A percentile compares a stretch with the other conserved stretches of the same genome.
phyloP scores from a whole-genome alignment of 805 yeast genomes.

The Limtongia smithiae region DNA sequence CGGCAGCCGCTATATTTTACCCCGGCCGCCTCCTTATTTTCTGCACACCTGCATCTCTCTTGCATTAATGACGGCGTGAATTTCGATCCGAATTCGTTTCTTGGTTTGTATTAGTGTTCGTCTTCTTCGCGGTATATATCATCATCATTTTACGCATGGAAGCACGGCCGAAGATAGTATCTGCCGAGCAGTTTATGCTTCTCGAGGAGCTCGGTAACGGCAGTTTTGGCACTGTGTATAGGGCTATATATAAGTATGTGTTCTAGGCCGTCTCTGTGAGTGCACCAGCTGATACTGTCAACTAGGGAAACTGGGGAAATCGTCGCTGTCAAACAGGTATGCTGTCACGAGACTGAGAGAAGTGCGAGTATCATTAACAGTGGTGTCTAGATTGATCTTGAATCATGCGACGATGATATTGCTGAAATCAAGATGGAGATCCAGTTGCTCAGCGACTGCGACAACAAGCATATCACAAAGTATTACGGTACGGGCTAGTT shows the following conservation, averaged over 20 bases:
- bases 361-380: not conserved
- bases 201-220: slow-evolving; percentile 66
- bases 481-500: slow-evolving; percentile 48
- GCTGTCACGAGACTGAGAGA: not conserved
- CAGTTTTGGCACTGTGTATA: slow-evolving; percentile 72
- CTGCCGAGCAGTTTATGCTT: slow-evolving; percentile 47
- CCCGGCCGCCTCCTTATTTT: too few species aligned
- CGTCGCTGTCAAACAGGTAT: slow-evolving; percentile 38
- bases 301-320: slow-evolving; percentile 34
- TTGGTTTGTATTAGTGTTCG: not conserved
- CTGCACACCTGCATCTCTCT: too few species aligned
- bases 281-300: slow-evolving; percentile 3
- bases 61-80: too few species aligned
- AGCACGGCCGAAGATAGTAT: slow-evolving; percentile 3
- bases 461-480: slow-evolving; percentile 57
- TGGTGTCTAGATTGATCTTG: slow-evolving; percentile 70
- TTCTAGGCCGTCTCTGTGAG: not conserved
- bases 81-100: not conserved
- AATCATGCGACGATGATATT: slow-evolving; percentile 61
- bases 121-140: too few species aligned
- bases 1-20: too few species aligned
- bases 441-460: slow-evolving; percentile 62
- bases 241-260: slow-evolving; percentile 49
- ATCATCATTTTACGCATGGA: not conserved
- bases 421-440: slow-evolving; percentile 73